These are phyloP conservation scores for Chaetomiaceae sp. DNA, from an alignment of 2,329 filamentous ascomycete genomes.

Conservation along the genomic window DNA sequence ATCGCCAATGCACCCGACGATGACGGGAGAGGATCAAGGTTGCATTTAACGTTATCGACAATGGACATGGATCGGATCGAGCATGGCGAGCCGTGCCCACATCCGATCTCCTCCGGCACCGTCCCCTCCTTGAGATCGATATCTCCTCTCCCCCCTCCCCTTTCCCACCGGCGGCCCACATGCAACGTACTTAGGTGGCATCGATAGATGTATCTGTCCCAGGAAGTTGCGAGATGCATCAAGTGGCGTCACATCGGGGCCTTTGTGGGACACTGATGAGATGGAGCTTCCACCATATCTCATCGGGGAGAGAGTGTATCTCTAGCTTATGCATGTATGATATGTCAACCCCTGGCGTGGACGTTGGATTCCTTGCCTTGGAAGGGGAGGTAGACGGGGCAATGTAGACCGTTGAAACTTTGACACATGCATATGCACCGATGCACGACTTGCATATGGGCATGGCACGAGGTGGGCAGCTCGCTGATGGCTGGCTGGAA, in stretches of 20 bases:
- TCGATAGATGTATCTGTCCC: no score
- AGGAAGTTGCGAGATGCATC: no score
- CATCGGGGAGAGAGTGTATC: not conserved
- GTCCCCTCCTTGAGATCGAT: not conserved
- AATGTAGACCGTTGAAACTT: not conserved
- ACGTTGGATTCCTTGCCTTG: not conserved
- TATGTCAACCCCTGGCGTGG: not conserved
- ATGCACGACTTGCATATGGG: not conserved
- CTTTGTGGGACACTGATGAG: no score
- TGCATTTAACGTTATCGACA: not conserved
- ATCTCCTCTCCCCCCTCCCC: not conserved
- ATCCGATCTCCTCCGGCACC: not conserved
- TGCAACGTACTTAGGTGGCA: no score
- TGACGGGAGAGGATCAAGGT: not conserved
- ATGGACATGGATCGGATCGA: slow-evolving; percentile 6
- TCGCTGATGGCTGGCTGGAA: no score
- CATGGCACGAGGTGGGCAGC: not conserved
- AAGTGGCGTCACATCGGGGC: no score
- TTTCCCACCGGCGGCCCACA: no score
- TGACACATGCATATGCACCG: not conserved
- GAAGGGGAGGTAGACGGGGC: not conserved
- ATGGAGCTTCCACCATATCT: not conserved
- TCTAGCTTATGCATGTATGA: not conserved
- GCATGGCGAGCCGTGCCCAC: not conserved
- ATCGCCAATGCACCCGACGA: not conserved